Evolutionary conservation across 1,139 yeast species (phyloP).

Genomic region (Meyerozyma guilliermondii): DNA sequence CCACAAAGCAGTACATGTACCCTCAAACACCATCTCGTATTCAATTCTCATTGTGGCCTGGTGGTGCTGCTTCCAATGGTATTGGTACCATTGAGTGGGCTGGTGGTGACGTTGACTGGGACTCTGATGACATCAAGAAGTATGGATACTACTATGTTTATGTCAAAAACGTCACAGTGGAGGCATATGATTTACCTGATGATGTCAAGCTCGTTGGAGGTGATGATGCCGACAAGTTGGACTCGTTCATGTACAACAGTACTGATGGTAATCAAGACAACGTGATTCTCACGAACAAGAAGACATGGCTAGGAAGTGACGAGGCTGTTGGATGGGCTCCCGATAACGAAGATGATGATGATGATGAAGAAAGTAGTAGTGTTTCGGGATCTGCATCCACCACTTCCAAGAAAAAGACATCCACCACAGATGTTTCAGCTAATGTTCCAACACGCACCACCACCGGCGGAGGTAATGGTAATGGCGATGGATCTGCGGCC

Average conservation of each 20-base stretch:
- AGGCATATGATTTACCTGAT: slow-evolving; percentile 68
- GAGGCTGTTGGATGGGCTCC: slow-evolving; percentile 68
- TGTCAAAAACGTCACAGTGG: slow-evolving; percentile 53
- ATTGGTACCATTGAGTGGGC: slow-evolving; percentile 91
- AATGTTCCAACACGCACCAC: slow-evolving; percentile 10
- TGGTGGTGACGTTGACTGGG: slow-evolving; percentile 86
- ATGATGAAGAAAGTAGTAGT: slow-evolving; percentile 5
- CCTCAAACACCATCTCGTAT: slow-evolving; percentile 93
- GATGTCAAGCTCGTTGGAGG: slow-evolving; percentile 28
- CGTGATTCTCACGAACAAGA: slow-evolving; percentile 55
- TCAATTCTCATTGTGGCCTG: slow-evolving; percentile 92
- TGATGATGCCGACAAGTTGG: slow-evolving; percentile 30
- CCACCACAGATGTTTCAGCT: slow-evolving; percentile 9
- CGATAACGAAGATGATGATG: slow-evolving; percentile 23
- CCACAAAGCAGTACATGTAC: slow-evolving; percentile 52
- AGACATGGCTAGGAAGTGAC: slow-evolving; percentile 48
- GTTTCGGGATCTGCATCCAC: slow-evolving; percentile 10
- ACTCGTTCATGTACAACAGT: slow-evolving; percentile 54
- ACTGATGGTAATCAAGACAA: slow-evolving; percentile 41
- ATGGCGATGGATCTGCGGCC: slow-evolving; percentile 5
- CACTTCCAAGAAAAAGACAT: slow-evolving; percentile 7
- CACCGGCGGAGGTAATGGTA: slow-evolving; percentile 7
- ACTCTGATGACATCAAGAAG: slow-evolving; percentile 62
- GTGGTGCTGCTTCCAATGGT: slow-evolving; percentile 61
- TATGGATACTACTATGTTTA: slow-evolving; percentile 77